Evolutionary conservation across 768 basidiomycete species (phyloP), one percentile per base, ranked within the genome.

Genomic region (Podaxis sp.): DNA sequence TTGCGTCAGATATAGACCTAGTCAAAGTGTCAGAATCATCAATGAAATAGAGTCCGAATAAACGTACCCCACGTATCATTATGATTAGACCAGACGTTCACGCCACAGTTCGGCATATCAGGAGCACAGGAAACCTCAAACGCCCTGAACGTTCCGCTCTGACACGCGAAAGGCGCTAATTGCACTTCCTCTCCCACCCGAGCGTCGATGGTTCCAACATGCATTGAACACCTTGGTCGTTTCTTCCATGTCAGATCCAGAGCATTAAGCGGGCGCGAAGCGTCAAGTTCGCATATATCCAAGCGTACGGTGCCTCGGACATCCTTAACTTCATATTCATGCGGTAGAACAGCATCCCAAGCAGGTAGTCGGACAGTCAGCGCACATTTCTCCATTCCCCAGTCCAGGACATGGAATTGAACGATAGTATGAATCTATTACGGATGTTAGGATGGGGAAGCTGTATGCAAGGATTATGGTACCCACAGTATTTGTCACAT

Each of bases 1-100:
- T 61, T 73, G 72, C 12, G 69, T 68, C 19, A 73, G 64, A 44
- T 68, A 73, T 44, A 70, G 42, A n/a, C 72, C 72, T 73, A 52
- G n/a, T 24, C 26, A 36, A 17, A 44, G 2, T 28, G 48, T 62
- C 48, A 64, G 11, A 28, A 48, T 38, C 26, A 54, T 12, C 24
- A 30, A 11, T 28, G 2, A 54, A 59, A 55, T 6, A 42, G 7
- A 46, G 59, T 24, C 22, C 36, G 26, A 56, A 26, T 33, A 30
- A 11, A 65, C 72, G 57, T 40, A 73, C 72, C 72, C 72, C 70
- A 73, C 13, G 72, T 73, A 49, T 65, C 64, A 59, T 73, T 71
- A 7, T 73, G 72, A 61, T 73, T 73, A 11, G 72, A 68, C 72
- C 72, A 73, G 26, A 73, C 68, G 54, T 73, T 71, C 13, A 73